Base-by-base conservation (phyloP, 108 stramenopile species). In the Fistulifera solaris region DNA sequence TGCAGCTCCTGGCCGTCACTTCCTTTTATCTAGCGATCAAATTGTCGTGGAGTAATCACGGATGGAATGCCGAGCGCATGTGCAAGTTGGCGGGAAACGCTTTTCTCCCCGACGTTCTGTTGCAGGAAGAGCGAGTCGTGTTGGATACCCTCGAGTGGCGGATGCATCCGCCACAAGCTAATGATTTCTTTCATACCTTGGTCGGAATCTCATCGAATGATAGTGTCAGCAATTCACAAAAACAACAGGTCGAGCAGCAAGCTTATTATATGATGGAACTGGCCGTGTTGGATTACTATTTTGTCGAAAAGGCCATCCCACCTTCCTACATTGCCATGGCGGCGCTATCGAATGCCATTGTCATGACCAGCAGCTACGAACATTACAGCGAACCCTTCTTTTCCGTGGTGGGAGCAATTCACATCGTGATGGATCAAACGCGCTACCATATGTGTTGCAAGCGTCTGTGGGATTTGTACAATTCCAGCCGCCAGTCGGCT, bases 91-190 rank as follows among this genome's bases (percentile, higher is more conserved):
- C n/a, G 27, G 22, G 38, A 40, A 23, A 23, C 17, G 15, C 18
- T 16, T 54, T 54, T 39, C 27, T 3, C 2, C 38, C 41, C 14
- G 40, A 49, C 0, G 45, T 43, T 48, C 40, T 70, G 28, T 50
- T 54, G 38, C 51, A 59, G 2, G 63, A 62, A 61, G 67, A 68
- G 39, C 14, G 47, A 38, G 12, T 24, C 14, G 44, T 68, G 0
- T 27, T 68, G 25, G 26, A 23, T 17, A 40, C 41, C 11, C 42
- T 68, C 58, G 38, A 40, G 17, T 68, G 67, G 67, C 58, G 17
- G 6, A 12, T 68, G 17, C 61, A 68, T 49, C 67, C 67, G 16
- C 67, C 67, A 2, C 54, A 45, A 0, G 40, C 67, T 7, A 48
- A 38, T 24, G 63, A 64, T 26, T 63, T 70, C 41, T 38, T 68